Evolutionary conservation across 768 basidiomycete species (phyloP).

Genomic region (Suillus occidentalis): DNA sequence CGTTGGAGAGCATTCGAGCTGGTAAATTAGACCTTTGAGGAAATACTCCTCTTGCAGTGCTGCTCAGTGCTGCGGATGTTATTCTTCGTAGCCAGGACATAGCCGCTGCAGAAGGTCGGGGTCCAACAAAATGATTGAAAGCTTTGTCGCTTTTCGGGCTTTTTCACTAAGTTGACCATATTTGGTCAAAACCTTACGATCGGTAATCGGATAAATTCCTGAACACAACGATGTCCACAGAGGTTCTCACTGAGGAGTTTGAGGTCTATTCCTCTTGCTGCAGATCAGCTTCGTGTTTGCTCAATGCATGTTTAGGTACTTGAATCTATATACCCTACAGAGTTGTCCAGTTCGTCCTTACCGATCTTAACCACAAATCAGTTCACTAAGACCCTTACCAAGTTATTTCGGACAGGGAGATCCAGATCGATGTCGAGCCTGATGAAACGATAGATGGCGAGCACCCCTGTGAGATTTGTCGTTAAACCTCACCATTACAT

Average conservation of each 20-base stretch:
- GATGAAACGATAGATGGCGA: constrained; percentile 68
- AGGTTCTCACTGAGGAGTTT: constrained; percentile 81
- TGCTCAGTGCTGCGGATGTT: not conserved
- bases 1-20: not conserved
- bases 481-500: not conserved
- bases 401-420: constrained; percentile 83
- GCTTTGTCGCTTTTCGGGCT: not conserved
- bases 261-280: constrained; percentile 55
- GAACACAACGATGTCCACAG: constrained; percentile 51
- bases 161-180: not conserved
- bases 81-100: constrained; percentile 6
- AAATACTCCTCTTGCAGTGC: not conserved
- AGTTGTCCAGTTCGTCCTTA: constrained; percentile 79
- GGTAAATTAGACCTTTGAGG: not conserved
- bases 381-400: constrained; percentile 51
- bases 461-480: constrained; percentile 48
- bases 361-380: constrained; percentile 30
- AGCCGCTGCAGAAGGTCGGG: not conserved
- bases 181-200: constrained; percentile 6
- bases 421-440: constrained; percentile 85
- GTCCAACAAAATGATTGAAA: constrained; percentile 1
- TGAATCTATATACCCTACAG: constrained; percentile 94
- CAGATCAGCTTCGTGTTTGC: constrained; percentile 8
- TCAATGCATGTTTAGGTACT: constrained; percentile 61
- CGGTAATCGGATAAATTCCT: constrained; percentile 14